A percentile compares a stretch with the other conserved stretches of the same genome.
Evolutionary conservation across 176 grass and related monocot genomes (phyloP).

Genomic region (Lolium perenne): DNA sequence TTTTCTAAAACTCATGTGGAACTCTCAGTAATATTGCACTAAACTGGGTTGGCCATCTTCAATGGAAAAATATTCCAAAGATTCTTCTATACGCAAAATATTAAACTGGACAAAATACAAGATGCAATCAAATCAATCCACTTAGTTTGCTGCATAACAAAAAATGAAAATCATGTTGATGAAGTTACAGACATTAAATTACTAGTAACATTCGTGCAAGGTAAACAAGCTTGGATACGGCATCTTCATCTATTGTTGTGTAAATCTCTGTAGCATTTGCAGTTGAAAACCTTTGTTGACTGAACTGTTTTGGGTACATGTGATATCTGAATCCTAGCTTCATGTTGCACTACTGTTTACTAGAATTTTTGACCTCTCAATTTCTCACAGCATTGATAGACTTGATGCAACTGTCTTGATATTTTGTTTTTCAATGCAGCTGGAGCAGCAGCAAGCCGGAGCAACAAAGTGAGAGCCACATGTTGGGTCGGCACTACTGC

Average conservation of each 20-base stretch:
- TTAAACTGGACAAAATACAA: background rate
- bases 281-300: background rate
- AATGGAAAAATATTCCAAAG: too few species aligned
- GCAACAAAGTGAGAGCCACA: conserved; percentile 15
- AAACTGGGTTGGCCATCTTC: too few species aligned
- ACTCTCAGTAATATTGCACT: too few species aligned
- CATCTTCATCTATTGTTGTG: background rate
- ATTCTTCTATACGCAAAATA: too few species aligned
- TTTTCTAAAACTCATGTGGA: background rate
- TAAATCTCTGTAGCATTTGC: background rate
- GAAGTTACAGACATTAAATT: too few species aligned
- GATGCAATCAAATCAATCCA: too few species aligned
- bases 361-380: background rate
- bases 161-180: too few species aligned
- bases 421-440: conserved; percentile 50
- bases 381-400: background rate
- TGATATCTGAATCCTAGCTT: background rate
- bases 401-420: background rate
- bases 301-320: background rate
- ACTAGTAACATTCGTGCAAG: too few species aligned
- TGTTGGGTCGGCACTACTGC: background rate
- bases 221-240: background rate
- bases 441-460: conserved; percentile 19
- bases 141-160: too few species aligned
- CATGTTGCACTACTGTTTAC: background rate